Conservation (phyloP, 2,329 filamentous ascomycete species). For the Hypoxylon sp. region DNA sequence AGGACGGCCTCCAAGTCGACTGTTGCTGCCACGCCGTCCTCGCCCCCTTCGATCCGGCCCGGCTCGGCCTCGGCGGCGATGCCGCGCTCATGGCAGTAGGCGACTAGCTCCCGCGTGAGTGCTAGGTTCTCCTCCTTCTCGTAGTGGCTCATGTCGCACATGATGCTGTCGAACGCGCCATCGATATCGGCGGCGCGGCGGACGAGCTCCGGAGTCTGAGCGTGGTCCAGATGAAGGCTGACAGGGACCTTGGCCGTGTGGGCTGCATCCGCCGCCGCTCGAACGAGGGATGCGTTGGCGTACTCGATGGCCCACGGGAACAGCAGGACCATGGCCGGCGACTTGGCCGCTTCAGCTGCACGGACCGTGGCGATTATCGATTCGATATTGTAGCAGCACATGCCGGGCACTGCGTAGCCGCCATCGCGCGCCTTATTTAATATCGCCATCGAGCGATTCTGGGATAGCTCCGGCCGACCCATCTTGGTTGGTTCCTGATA, state of each 20-base stretch:
- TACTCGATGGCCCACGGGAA: constrained; percentile 79
- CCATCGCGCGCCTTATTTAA: constrained; percentile 62
- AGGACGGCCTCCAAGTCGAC: constrained; percentile 54
- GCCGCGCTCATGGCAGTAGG: constrained; percentile 68
- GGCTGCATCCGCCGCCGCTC: constrained; percentile 63
- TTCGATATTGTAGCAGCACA: constrained; percentile 74
- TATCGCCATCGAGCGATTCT: constrained; percentile 63
- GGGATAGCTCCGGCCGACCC: constrained; percentile 49
- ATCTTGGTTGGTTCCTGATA: constrained; percentile 40
- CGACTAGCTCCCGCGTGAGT: constrained; percentile 68
- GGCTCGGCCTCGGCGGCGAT: constrained; percentile 77
- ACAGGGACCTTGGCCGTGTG: constrained; percentile 66
- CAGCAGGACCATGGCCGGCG: constrained; percentile 74
- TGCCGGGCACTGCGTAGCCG: constrained; percentile 66
- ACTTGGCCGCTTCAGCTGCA: constrained; percentile 71
- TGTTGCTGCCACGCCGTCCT: constrained; percentile 71
- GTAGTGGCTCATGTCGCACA: constrained; percentile 80
- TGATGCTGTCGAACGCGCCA: constrained; percentile 73
- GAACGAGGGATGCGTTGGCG: constrained; percentile 63
- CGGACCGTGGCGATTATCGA: constrained; percentile 73
- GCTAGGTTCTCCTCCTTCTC: constrained; percentile 74
- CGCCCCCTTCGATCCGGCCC: constrained; percentile 70
- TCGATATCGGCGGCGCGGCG: constrained; percentile 65
- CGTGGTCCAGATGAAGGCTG: constrained; percentile 71
- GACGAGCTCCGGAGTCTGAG: constrained; percentile 69